phyloP scores from a whole-genome alignment of 768 basidiomycete genomes.

The Auricularia auricula-judae region DNA sequence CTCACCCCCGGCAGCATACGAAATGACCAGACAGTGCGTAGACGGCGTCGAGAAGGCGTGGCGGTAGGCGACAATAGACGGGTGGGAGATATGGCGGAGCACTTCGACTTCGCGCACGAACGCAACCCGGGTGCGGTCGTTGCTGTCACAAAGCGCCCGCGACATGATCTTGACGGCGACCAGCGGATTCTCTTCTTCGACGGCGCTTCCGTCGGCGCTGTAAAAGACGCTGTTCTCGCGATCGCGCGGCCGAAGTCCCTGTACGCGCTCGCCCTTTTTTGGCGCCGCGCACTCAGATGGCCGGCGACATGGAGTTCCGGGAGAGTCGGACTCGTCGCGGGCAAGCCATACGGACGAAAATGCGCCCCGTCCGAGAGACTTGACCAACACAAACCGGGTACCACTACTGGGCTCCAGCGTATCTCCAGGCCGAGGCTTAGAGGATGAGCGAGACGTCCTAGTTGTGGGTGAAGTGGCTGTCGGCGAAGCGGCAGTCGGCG shows the following conservation, averaged over 20 bases:
- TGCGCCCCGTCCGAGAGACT: constrained; percentile 54
- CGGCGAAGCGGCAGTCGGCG: not conserved
- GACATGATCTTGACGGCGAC: constrained; percentile 49
- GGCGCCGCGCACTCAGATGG: constrained; percentile 8
- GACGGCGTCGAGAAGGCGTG: constrained; percentile 59
- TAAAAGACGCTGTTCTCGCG: constrained; percentile 3
- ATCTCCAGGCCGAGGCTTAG: not conserved
- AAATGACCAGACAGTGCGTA: constrained; percentile 71
- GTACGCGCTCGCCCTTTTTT: constrained; percentile 14
- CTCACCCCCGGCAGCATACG: constrained; percentile 69
- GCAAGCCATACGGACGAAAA: constrained; percentile 74
- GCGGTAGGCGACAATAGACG: constrained; percentile 63
- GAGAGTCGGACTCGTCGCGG: constrained; percentile 25
- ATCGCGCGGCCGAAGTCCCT: constrained; percentile 8
- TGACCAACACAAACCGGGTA: constrained; percentile 25
- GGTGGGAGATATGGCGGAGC: constrained; percentile 74
- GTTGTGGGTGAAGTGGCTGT: not conserved
- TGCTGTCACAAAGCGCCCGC: constrained; percentile 32
- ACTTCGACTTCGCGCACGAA: constrained; percentile 81
- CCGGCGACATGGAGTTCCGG: not conserved
- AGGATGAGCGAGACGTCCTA: not conserved
- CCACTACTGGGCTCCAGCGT: not conserved
- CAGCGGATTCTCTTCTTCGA: constrained; percentile 19
- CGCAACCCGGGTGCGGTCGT: constrained; percentile 63
- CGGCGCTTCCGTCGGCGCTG: constrained; percentile 22